Evolutionary conservation across 495 filamentous ascomycete species (phyloP), one percentile per base, ranked within the genome.

Genomic region (Aspergillus haitiensis): DNA sequence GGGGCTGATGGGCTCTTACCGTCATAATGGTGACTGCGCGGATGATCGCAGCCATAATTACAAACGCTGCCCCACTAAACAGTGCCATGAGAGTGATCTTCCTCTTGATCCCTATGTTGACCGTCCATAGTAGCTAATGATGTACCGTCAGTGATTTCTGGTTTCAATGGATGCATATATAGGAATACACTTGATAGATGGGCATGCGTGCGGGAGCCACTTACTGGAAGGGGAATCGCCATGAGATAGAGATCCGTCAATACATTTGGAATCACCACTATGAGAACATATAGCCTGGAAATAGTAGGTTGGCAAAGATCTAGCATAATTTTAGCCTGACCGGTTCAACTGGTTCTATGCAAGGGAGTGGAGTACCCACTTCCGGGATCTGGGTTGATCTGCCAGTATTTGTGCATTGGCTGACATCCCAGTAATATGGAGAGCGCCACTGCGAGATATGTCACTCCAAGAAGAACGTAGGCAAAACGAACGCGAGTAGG

Each of bases 381-480:
- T 84, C 83, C 82, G 12, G 83, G 83, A 42, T 80, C 58, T 16
- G 83, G 83, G 53, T 81, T 59, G 32, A 85, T 84, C 63, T 86
- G 83, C 81, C 82, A 86, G 32, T 82, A 80, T 21, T 78, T 79
- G 47, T 78, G 48, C 63, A 83, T 73, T 6, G 83, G 83, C 34
- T 66, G 67, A 58, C 85, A 88, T 5, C 78, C 73, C 0, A 85
- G 68, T 4, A 86, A 66, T 52, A 84, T 80, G 5, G 79, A 77
- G 7, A 79, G 68, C 6, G 82, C 56, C 5, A 82, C 82, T 0
- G 75, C 74, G 11, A 87, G 46, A 63, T 82, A 87, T 3, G 82
- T 85, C 1, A 51, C 36, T 0, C 65, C 73, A 46, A 87, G 75
- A n/a, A 86, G 56, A 11, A 67, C 67, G 55, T 83, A 86, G 3